A percentile compares a stretch with the other conserved stretches of the same genome.
Evolutionary conservation across 176 grass and related monocot genomes (phyloP).

Genomic region (Rhynchospora breviuscula): DNA sequence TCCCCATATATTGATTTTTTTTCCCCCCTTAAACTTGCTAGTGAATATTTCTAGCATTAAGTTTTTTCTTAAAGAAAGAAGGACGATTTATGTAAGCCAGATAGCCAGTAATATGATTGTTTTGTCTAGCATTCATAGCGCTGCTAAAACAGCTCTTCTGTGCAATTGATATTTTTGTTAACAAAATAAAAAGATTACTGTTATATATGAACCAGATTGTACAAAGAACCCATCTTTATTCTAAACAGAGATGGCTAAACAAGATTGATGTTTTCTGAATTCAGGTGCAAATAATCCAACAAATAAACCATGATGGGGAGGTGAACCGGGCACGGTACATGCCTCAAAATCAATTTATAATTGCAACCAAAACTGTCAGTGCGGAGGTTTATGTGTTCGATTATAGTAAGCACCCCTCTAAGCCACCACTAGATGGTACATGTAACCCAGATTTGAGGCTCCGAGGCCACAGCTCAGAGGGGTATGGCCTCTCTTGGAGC

Average conservation of each 20-base stretch:
- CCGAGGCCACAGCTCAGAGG: constrained; percentile 90
- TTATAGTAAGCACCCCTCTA: constrained; percentile 97
- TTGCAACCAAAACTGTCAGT: constrained; percentile 95
- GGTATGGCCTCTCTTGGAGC: constrained; percentile 98
- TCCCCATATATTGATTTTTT: too few relatives aligned
- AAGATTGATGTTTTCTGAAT: constrained; percentile 12
- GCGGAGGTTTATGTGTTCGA: constrained; percentile 97
- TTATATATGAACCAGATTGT: neutral
- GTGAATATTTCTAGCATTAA: neutral
- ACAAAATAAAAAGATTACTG: neutral
- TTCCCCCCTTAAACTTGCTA: neutral
- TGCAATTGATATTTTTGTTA: neutral
- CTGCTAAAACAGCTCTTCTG: neutral
- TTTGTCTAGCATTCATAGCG: neutral
- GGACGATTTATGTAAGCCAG: neutral
- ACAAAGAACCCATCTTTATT: neutral
- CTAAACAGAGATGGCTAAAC: neutral
- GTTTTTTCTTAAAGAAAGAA: neutral
- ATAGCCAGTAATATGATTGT: neutral
- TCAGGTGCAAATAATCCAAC: constrained; percentile 98
- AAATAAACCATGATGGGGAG: constrained; percentile 99
- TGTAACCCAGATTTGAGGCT: constrained; percentile 95
- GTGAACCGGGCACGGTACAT: constrained; percentile 95
- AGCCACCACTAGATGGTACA: constrained; percentile 79
- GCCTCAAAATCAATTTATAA: constrained; percentile 97